Evolutionary conservation across 78 protist genomes (phyloP).

Genomic region (Cavenderia fasciculata): DNA sequence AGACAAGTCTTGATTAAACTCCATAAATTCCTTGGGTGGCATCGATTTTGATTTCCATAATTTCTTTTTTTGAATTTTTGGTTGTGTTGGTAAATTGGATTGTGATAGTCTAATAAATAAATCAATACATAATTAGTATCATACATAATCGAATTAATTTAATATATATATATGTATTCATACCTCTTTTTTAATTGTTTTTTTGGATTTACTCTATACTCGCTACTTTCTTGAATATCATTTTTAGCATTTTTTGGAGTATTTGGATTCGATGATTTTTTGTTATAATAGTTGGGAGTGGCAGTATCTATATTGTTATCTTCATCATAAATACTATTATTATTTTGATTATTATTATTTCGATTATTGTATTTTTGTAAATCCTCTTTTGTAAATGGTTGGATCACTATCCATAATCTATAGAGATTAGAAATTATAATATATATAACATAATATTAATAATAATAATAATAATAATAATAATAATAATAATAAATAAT

Average conservation of each 20-base stretch:
- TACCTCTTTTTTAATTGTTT: not conserved
- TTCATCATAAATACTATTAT: no score
- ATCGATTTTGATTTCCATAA: no score
- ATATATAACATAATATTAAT: no score
- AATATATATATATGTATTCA: not conserved
- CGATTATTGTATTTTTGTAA: not conserved
- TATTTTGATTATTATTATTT: no score
- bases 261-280: no score
- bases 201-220: not conserved
- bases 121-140: not conserved
- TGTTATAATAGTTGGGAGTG: not conserved
- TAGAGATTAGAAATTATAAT: no score
- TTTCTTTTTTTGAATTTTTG: not conserved
- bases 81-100: not conserved
- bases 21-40: not conserved
- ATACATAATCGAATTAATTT: not conserved
- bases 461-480: no score
- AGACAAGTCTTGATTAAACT: not conserved
- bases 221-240: no score
- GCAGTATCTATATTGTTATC: no score
- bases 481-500: no score
- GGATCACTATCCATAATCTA: not conserved
- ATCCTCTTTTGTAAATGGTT: not conserved
- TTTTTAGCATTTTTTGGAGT: no score
- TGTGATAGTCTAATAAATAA: not conserved